Evolutionary conservation across 495 filamentous ascomycete species (phyloP).

Genomic region (Endocarpon pusillum): DNA sequence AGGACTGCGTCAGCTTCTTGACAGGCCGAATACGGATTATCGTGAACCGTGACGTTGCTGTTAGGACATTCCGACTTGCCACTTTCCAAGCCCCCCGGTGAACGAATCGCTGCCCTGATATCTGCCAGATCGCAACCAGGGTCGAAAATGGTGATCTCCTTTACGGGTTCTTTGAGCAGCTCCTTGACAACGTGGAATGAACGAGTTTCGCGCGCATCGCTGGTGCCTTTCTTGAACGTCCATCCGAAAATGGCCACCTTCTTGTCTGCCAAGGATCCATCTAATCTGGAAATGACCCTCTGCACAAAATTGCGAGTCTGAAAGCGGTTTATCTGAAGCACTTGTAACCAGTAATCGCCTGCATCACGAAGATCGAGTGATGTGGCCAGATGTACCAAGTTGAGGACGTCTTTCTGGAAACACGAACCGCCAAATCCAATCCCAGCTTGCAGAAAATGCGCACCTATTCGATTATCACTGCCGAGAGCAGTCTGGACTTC

Average conservation of each 20-base stretch:
- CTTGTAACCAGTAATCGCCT: slow-evolving; percentile 51
- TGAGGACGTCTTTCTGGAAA: slow-evolving; percentile 69
- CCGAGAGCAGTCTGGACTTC: slow-evolving; percentile 53
- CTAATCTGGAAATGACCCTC: slow-evolving; percentile 46
- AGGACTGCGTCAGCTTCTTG: slow-evolving; percentile 19
- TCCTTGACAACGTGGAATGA: slow-evolving; percentile 49
- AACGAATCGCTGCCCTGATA: slow-evolving; percentile 23
- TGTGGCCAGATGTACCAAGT: slow-evolving; percentile 54
- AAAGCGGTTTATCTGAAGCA: slow-evolving; percentile 59
- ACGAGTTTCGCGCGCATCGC: slow-evolving; percentile 57
- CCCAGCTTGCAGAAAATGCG: slow-evolving; percentile 50
- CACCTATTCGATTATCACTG: slow-evolving; percentile 47
- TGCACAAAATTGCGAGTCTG: slow-evolving; percentile 50
- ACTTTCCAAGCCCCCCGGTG: slow-evolving; percentile 1
- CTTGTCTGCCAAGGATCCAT: slow-evolving; percentile 51
- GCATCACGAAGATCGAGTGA: slow-evolving; percentile 49
- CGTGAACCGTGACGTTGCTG: slow-evolving; percentile 15
- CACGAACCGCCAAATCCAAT: slow-evolving; percentile 59
- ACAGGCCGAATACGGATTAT: slow-evolving; percentile 24
- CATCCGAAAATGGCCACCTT: slow-evolving; percentile 61
- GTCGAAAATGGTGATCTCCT: slow-evolving; percentile 58
- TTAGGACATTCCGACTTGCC: background rate
- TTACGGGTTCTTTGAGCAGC: slow-evolving; percentile 43
- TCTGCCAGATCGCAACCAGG: slow-evolving; percentile 39
- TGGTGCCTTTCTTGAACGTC: slow-evolving; percentile 70